Percentiles rank a stretch among this genome's conserved stretches.
These are phyloP conservation scores for Vigna nakashimae DNA, from an alignment of 306 rosid genomes.

Conservation along the genomic window DNA sequence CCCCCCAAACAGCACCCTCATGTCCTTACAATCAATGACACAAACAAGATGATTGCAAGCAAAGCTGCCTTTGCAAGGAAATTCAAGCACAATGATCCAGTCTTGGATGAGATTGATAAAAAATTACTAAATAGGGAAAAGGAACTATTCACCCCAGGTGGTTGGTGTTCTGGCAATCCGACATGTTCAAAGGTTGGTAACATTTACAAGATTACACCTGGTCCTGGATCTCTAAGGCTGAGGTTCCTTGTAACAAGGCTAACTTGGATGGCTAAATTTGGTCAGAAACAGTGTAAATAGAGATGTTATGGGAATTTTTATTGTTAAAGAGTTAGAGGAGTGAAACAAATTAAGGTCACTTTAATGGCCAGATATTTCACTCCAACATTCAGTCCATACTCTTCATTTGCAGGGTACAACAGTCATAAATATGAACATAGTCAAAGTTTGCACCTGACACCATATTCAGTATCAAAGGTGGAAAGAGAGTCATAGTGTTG, in stretches of 20 bases:
- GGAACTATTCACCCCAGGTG: conserved; percentile 69
- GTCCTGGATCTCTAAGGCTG: conserved; percentile 73
- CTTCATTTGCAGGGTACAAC: background rate
- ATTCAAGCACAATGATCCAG: conserved; percentile 63
- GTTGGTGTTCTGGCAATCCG: conserved; percentile 76
- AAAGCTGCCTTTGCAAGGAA: conserved; percentile 77
- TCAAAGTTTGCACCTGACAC: conserved; percentile 24
- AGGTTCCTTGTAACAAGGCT: conserved; percentile 57
- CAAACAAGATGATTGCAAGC: conserved; percentile 65
- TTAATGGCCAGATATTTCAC: conserved; percentile 30
- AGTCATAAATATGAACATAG: conserved; percentile 26
- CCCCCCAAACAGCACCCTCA: conserved; percentile 92
- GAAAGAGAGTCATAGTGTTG: conserved; percentile 9
- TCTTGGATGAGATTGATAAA: conserved; percentile 68
- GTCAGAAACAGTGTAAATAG: conserved; percentile 72
- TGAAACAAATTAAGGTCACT: conserved; percentile 7
- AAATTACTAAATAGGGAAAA: conserved; percentile 53
- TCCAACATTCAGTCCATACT: conserved; percentile 9
- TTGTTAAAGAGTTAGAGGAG: conserved; percentile 31
- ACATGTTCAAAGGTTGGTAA: conserved; percentile 74
- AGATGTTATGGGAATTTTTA: conserved; percentile 43
- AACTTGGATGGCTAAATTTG: conserved; percentile 48
- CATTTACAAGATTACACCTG: conserved; percentile 61
- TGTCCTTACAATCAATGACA: conserved; percentile 66
- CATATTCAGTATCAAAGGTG: conserved; percentile 26